phyloP scores from a whole-genome alignment of 2,329 filamentous ascomycete species.

The Talaromyces sp. region DNA sequence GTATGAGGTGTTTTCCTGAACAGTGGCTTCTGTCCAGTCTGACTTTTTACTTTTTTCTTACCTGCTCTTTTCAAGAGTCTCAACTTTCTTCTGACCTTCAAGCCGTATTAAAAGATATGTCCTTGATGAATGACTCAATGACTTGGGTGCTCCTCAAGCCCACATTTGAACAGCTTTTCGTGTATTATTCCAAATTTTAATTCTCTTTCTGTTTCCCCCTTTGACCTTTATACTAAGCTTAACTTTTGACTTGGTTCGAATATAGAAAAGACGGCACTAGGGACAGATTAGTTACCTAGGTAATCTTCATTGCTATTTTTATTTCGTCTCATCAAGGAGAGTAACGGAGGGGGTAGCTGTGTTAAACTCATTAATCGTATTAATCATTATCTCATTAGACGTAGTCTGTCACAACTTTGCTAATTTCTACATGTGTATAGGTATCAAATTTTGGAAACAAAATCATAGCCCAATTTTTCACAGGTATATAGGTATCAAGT shows the following conservation, averaged over 20 bases:
- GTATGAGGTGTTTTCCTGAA: background rate
- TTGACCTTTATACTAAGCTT: background rate
- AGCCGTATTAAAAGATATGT: background rate
- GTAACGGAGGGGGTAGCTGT: background rate
- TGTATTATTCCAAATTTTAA: background rate
- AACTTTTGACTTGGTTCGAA: background rate
- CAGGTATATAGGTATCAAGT: background rate
- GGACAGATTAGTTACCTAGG: background rate
- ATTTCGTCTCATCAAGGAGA: no score
- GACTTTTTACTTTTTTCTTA: background rate
- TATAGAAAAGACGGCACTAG: background rate
- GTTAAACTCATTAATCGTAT: background rate
- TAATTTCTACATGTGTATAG: background rate
- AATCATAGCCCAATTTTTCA: background rate
- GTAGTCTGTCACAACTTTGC: background rate
- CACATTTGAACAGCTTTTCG: background rate
- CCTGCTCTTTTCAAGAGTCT: background rate
- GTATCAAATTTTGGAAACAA: background rate
- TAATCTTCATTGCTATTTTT: background rate
- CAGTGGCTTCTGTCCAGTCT: slow-evolving; percentile 20
- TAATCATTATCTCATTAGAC: background rate
- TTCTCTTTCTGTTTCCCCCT: background rate
- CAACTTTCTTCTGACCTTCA: background rate
- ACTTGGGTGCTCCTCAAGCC: background rate
- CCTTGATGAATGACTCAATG: background rate